Conservation (phyloP, 257 asterid genomes). For the Solanum appendiculatum region DNA sequence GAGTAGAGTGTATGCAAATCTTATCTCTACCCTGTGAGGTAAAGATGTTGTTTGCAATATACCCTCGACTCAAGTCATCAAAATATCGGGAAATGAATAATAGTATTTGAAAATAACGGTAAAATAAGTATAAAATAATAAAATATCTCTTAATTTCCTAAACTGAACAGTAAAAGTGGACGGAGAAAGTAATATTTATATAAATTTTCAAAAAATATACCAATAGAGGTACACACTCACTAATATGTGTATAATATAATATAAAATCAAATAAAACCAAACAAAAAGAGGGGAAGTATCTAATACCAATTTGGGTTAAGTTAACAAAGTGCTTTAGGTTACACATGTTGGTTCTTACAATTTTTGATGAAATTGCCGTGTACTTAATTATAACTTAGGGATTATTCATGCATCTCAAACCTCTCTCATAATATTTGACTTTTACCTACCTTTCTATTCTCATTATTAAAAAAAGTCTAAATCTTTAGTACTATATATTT, state of each 20-base stretch:
- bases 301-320: background rate
- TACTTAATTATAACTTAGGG: background rate
- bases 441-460: background rate
- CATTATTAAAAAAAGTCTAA: background rate
- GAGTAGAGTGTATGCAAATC: background rate
- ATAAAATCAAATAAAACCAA: background rate
- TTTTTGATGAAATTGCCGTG: background rate
- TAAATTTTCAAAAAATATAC: background rate
- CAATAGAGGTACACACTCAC: background rate
- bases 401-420: background rate
- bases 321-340: background rate
- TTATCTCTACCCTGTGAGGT: background rate
- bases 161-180: background rate
- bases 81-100: too few relatives aligned
- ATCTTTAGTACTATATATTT: background rate
- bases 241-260: background rate
- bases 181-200: background rate
- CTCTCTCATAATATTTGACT: background rate
- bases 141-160: background rate
- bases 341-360: background rate
- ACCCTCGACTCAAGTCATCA: background rate
- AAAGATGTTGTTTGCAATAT: background rate
- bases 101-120: background rate
- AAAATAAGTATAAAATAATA: background rate
- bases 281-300: background rate